These are phyloP conservation scores for Sordariomycetes sp. DNA, from an alignment of 2,329 filamentous ascomycete species.

Conservation along the genomic window DNA sequence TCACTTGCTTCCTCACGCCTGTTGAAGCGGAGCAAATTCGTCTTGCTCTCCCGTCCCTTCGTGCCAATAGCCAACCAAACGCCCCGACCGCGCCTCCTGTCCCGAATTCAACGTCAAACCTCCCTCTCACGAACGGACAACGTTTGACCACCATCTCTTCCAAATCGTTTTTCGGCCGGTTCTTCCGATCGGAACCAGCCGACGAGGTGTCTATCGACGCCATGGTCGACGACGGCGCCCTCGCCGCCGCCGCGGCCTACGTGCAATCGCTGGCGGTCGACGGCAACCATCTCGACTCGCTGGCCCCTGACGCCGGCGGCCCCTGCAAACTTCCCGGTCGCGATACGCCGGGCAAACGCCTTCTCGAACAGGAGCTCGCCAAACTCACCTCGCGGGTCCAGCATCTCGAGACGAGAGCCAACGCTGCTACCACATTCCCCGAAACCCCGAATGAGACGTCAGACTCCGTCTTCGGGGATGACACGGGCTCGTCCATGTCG, in stretches of 20 bases:
- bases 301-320: conserved; percentile 28
- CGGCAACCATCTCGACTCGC: conserved; percentile 24
- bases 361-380: conserved; percentile 73
- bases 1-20: neutral
- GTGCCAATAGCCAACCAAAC: neutral
- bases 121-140: neutral
- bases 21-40: conserved; percentile 2
- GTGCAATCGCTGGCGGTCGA: conserved; percentile 40
- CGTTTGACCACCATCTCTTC: neutral
- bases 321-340: conserved; percentile 67
- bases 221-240: conserved; percentile 44
- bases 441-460: conserved; percentile 72
- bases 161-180: neutral
- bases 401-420: conserved; percentile 70
- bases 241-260: conserved; percentile 42
- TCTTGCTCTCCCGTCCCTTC: neutral
- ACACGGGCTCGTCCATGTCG: conserved; percentile 32
- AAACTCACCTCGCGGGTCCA: conserved; percentile 70
- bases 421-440: conserved; percentile 43
- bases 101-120: neutral
- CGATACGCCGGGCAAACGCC: conserved; percentile 63
- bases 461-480: conserved; percentile 53
- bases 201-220: neutral
- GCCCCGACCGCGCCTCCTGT: neutral
- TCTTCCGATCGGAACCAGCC: neutral